Conservation (phyloP, 768 basidiomycete species). For the Chalciporus pseudorubinellus region DNA sequence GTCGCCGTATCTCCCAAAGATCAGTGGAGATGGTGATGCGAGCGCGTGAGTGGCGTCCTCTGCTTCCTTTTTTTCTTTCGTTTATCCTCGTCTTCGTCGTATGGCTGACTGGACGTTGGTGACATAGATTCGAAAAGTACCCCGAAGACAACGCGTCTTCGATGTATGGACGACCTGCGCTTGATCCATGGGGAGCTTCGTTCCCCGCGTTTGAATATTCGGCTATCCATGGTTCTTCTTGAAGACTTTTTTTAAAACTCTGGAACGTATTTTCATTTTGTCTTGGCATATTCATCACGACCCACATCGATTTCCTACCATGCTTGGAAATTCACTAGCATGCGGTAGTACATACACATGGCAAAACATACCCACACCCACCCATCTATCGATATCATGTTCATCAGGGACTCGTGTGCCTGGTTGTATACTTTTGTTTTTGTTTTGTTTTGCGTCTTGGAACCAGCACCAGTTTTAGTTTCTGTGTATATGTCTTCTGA, state of each 20-base stretch:
- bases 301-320: constrained; percentile 1
- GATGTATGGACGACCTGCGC: constrained; percentile 54
- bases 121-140: constrained; percentile 67
- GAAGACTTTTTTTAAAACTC: background rate
- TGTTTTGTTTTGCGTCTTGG: background rate
- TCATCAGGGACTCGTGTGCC: constrained; percentile 1
- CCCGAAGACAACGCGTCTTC: constrained; percentile 68
- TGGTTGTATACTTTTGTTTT: constrained; percentile 9
- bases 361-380: background rate
- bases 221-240: constrained; percentile 35
- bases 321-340: background rate
- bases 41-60: constrained; percentile 65
- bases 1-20: constrained; percentile 92
- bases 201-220: constrained; percentile 82
- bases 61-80: constrained; percentile 6
- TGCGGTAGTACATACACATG: background rate
- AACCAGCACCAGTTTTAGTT: background rate
- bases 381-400: constrained; percentile 1
- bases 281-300: constrained; percentile 13
- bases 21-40: constrained; percentile 90
- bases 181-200: constrained; percentile 60
- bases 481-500: background rate
- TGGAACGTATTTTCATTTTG: constrained; percentile 3
- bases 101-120: background rate
- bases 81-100: too few species aligned